Evolutionary conservation across 2,329 filamentous ascomycete species (phyloP), one percentile per base, ranked within the genome.

Genomic region (Epichloe elymi): DNA sequence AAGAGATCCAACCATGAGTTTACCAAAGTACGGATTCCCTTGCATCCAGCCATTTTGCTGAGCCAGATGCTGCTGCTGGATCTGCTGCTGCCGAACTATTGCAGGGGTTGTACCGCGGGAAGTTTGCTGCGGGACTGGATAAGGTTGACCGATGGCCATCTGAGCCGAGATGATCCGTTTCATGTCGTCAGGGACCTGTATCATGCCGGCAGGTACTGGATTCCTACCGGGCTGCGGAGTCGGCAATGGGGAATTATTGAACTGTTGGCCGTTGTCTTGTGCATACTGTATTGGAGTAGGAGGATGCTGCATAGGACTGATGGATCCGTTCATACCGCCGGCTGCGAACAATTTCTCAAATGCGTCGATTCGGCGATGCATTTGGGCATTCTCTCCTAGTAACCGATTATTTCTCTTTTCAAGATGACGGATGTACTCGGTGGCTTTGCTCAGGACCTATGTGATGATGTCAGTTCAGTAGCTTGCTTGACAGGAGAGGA

Each of bases 341-440:
- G 80, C 77, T 70, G 83, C 86, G 63, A 94, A 88, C 15, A 94
- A 75, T 62, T 93, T 91, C 62, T 85, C 82, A 52, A 85, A 85
- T 0, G 81, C 81, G 37, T 83, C 80, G 38, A 96, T 79, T 33
- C 88, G 80, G 44, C 82, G 80, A 65, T 91, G 90, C 70, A 95
- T 79, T 14, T 79, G 79, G 33, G 71, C 75, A 61, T 95, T 90
- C 64, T 97, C 89, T 44, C 95, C 88, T 49, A 83, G 73, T 10
- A 96, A 72, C 5, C 86, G 81, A 57, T 82, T 86, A 60, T 95
- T 95, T 12, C 89, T 82, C 70, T 94, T 94, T 67, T 97, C 91
- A 2, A 97, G 72, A 67, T 97, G 90, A 38, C 84, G 80, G 57
- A 97, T 97, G 60, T 97, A 97, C 65, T 97, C 91, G 5, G 91